These are phyloP conservation scores for Circinella minor DNA, from an alignment of 371 early-diverging fungal species.

Conservation along the genomic window DNA sequence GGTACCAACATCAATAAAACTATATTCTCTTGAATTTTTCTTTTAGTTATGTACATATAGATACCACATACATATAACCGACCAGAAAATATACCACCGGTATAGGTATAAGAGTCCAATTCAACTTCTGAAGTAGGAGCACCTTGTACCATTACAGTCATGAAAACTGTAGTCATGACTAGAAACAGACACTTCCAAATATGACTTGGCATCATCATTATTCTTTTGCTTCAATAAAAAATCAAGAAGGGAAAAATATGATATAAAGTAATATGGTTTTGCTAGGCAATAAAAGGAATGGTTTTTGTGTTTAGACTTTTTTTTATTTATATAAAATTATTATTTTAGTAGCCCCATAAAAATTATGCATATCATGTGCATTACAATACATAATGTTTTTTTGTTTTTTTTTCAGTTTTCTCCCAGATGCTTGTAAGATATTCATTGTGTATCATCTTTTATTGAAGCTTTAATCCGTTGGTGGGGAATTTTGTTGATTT, in stretches of 20 bases:
- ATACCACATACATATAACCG: conserved; percentile 31
- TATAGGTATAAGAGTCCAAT: conserved; percentile 26
- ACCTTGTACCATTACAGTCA: conserved; percentile 11
- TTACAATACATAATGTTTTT: too few relatives aligned
- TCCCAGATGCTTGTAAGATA: too few relatives aligned
- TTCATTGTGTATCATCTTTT: too few relatives aligned
- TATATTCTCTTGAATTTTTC: background rate
- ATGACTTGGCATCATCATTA: background rate
- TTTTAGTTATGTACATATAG: background rate
- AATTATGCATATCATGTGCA: too few relatives aligned
- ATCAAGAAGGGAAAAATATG: too few relatives aligned
- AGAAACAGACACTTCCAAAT: conserved; percentile 1
- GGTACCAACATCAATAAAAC: background rate
- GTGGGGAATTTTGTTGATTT: too few relatives aligned
- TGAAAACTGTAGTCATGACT: background rate
- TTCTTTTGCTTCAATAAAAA: too few relatives aligned
- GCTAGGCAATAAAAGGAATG: background rate
- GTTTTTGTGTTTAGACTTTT: background rate
- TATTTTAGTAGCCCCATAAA: too few relatives aligned
- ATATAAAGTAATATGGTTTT: too few relatives aligned
- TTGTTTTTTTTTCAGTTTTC: too few relatives aligned
- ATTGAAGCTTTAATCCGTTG: too few relatives aligned
- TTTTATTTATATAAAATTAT: background rate
- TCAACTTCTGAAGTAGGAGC: conserved; percentile 26
- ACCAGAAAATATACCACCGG: conserved; percentile 28